Evolutionary conservation across 495 filamentous ascomycete genomes (phyloP).

Genomic region (Pseudoneurospora amorphoporcata): DNA sequence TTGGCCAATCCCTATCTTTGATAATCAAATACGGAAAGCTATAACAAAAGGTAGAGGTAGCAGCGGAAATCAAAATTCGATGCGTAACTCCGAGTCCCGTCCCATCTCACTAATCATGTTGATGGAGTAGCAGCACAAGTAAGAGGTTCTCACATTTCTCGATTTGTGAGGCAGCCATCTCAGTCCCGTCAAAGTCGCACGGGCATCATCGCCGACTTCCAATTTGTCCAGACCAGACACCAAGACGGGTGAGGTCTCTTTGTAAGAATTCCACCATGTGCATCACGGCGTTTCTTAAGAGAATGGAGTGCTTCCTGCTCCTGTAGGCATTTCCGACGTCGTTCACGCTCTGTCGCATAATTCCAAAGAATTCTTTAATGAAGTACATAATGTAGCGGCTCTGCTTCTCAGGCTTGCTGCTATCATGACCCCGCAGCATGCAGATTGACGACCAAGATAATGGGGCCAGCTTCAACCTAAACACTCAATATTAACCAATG

Average conservation of each 20-base stretch:
- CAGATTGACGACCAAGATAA: not conserved
- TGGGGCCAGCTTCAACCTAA: not conserved
- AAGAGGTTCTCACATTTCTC: not conserved
- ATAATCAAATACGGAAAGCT: not conserved
- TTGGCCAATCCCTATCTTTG: not conserved
- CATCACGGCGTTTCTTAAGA: not conserved
- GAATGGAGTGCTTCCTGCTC: not conserved
- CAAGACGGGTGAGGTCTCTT: not conserved
- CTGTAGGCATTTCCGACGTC: not conserved
- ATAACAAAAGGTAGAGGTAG: not conserved
- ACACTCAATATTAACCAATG: not conserved
- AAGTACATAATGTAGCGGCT: not conserved
- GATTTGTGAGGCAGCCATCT: not conserved
- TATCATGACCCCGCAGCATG: not conserved
- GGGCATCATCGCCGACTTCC: not conserved
- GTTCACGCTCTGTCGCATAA: not conserved
- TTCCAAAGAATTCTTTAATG: not conserved
- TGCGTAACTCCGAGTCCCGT: not conserved
- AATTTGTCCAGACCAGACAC: not conserved
- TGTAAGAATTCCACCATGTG: not conserved
- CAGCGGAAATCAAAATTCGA: not conserved
- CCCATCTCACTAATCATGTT: not conserved
- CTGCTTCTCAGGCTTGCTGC: not conserved
- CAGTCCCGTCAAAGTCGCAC: not conserved
- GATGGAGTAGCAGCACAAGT: not conserved